These are phyloP conservation scores for Zelonia costaricensis DNA, from an alignment of 208 protist genomes.

Conservation along the genomic window DNA sequence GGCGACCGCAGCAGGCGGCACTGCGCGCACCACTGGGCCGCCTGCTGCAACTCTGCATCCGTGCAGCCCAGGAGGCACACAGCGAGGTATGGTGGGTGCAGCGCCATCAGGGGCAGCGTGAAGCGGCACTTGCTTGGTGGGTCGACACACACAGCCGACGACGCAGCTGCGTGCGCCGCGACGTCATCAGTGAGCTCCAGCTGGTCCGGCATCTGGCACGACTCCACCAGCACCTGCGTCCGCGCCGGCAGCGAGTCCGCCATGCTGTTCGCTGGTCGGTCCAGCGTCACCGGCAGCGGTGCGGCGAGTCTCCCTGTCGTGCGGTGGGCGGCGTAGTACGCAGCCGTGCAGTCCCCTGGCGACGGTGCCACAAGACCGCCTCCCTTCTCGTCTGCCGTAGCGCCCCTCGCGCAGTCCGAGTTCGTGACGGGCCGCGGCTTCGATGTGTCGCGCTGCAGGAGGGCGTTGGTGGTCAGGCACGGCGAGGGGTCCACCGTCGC, in stretches of 20 bases:
- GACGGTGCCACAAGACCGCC: not conserved
- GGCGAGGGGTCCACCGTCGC: constrained; percentile 16
- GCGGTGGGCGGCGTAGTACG: constrained; percentile 12
- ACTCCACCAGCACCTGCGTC: constrained; percentile 27
- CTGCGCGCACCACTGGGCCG: constrained; percentile 20
- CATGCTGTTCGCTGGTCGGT: constrained; percentile 2
- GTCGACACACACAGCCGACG: not conserved
- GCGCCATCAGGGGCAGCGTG: constrained; percentile 16
- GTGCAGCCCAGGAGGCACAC: constrained; percentile 63
- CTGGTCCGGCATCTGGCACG: not conserved
- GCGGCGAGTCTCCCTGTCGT: not conserved
- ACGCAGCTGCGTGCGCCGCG: not conserved
- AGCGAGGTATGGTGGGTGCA: constrained; percentile 44
- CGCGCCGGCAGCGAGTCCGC: not conserved
- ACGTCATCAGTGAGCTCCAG: not conserved
- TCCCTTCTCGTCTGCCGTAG: not conserved
- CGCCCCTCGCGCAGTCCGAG: no score
- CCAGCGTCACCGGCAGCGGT: not conserved
- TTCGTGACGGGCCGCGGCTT: not conserved
- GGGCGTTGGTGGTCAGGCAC: constrained; percentile 21
- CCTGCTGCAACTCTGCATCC: constrained; percentile 32
- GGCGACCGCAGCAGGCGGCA: constrained; percentile 68
- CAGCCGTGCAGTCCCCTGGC: constrained; percentile 1
- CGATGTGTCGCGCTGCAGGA: constrained; percentile 5
- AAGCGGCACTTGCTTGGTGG: no score